Evolutionary conservation across 768 basidiomycete species (phyloP), one percentile per base, ranked within the genome.

Genomic region (Suillus sp.): DNA sequence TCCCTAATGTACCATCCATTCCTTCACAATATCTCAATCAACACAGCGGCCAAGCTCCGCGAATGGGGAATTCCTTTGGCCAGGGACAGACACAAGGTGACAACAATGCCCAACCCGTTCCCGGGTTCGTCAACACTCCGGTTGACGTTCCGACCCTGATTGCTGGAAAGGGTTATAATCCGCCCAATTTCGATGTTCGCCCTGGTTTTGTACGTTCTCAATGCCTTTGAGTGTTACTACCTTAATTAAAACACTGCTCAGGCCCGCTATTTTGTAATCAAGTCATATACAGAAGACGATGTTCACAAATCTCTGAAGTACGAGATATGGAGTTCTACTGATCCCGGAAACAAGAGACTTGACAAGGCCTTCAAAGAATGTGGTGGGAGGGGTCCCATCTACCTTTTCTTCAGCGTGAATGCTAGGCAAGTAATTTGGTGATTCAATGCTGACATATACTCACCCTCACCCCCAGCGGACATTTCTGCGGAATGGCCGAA

Each of bases 401-500:
- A 99, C 76, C 83, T 99, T 7, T 98, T 99, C 80, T 99, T 99
- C 77, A 96, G 94, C 64, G 97, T 99, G 65, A 99, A 99, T 73
- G 95, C 91, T 2, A 92, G 88, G 87, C 86, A 63, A 20, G 75
- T 34, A 9, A 18, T 40, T 27, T 22, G 18, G 7, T 22, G 37
- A 34, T 55, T 20, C 22, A 50, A 22, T 8, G 11, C 34, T 11
- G 37, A 30, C 13, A 27, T 50, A 48, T 42, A 25, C 54, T 47
- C 34, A 77, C 59, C 6, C 62, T 59, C 34, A 32, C 38, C 22
- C 22, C 20, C 63, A 93, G 94, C 68, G 95, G 96, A 0, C 96
- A 99, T 75, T 99, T 99, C 77, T 98, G 96, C 70, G 96, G 96
- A 40, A 95, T 99, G 86, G 96, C 96, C 1, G 95, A 97, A 77